Evolutionary conservation across 164 flowering plant genomes (phyloP).

Genomic region (Protea cynaroides): DNA sequence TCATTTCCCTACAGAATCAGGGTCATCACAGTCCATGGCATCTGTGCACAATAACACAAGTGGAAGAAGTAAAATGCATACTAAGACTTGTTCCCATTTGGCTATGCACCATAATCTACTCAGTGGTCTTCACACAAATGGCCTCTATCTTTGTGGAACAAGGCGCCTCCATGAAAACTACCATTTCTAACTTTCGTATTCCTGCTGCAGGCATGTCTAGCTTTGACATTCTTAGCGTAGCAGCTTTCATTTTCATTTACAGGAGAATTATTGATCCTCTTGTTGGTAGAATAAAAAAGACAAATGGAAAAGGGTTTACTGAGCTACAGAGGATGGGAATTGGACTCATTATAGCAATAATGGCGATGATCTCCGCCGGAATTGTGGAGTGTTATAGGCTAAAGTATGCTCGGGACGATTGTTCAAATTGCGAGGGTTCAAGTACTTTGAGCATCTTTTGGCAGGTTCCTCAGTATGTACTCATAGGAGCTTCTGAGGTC

Average conservation of each 20-base stretch:
- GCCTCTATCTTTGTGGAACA: constrained; percentile 94
- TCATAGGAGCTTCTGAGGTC: constrained; percentile 89
- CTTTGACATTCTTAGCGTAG: constrained; percentile 87
- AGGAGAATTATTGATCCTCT: constrained; percentile 63
- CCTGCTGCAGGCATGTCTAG: constrained; percentile 98
- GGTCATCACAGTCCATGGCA: constrained; percentile 50
- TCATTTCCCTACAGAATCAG: constrained; percentile 23
- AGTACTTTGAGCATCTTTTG: constrained; percentile 85
- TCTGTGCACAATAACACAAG: constrained; percentile 77
- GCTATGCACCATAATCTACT: constrained; percentile 91
- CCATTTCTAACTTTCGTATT: constrained; percentile 47
- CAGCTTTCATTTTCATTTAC: constrained; percentile 63
- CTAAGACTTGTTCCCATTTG: constrained; percentile 82
- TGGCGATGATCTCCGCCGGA: constrained; percentile 84
- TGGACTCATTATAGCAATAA: constrained; percentile 69
- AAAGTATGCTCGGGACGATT: constrained; percentile 46
- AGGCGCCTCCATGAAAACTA: constrained; percentile 83
- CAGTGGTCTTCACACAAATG: constrained; percentile 92
- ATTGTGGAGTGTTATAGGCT: constrained; percentile 68
- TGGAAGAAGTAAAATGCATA: constrained; percentile 92
- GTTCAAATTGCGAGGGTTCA: constrained; percentile 53
- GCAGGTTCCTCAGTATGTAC: constrained; percentile 86
- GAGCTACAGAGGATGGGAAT: constrained; percentile 93
- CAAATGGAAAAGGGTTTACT: constrained; percentile 43
- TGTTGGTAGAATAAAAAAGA: constrained; percentile 38